These are phyloP conservation scores for Phytophthora fragariaefolia DNA, from an alignment of 352 stramenopile species.

Conservation along the genomic window DNA sequence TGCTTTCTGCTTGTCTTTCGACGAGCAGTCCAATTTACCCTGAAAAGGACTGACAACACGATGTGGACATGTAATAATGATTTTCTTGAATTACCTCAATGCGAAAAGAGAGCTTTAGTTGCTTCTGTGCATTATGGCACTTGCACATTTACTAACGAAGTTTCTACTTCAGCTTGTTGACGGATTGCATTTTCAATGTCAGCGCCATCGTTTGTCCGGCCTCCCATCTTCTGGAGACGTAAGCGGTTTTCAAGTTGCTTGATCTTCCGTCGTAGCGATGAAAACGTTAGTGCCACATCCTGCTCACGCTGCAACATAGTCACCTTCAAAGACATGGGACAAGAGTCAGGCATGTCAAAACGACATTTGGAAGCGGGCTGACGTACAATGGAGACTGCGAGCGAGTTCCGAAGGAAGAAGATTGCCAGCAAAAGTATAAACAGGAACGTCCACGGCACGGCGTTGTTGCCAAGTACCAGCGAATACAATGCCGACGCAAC, in stretches of 20 bases:
- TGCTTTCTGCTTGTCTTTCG: constrained; percentile 2
- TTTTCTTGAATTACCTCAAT: neutral
- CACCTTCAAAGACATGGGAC: constrained; percentile 43
- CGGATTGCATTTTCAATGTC: neutral
- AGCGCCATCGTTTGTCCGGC: constrained; percentile 1
- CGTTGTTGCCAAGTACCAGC: constrained; percentile 44
- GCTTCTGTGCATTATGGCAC: neutral
- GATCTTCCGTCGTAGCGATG: constrained; percentile 63
- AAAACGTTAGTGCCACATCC: constrained; percentile 55
- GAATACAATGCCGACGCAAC: constrained; percentile 44
- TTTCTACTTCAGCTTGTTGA: neutral
- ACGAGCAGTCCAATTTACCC: constrained; percentile 2
- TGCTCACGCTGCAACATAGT: constrained; percentile 53
- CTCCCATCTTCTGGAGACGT: constrained; percentile 53
- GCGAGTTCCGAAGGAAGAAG: constrained; percentile 65
- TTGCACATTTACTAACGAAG: neutral
- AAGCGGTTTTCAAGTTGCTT: constrained; percentile 70
- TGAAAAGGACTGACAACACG: neutral
- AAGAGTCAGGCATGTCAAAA: neutral
- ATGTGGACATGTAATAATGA: neutral
- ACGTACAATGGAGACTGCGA: constrained; percentile 56
- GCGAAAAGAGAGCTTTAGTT: neutral
- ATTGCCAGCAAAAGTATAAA: constrained; percentile 40
- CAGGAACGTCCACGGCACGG: constrained; percentile 50
- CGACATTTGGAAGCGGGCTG: neutral